Percentiles rank a stretch among this genome's conserved stretches.
Conservation (phyloP, 2,329 filamentous ascomycete genomes). For the Fusarium floridanum region DNA sequence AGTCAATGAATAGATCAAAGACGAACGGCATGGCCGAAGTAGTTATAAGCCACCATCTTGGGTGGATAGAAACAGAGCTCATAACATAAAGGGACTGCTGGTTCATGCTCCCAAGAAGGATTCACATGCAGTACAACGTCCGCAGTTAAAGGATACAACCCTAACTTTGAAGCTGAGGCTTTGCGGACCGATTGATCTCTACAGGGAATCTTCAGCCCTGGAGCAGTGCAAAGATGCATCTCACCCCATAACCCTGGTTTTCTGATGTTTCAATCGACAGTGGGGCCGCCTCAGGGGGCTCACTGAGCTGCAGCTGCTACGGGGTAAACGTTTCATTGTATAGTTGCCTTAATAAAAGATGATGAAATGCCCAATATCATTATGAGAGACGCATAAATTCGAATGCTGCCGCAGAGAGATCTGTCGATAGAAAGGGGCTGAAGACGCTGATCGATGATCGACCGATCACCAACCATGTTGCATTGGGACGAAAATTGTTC, state of each 20-base stretch:
- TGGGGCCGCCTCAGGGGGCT: neutral
- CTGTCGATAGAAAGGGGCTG: neutral
- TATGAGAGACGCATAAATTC: neutral
- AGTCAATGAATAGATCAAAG: neutral
- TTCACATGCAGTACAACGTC: neutral
- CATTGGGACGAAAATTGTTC: neutral
- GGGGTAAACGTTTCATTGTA: neutral
- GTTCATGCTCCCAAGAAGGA: constrained; percentile 1
- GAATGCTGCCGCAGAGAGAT: neutral
- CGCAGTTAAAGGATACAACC: neutral
- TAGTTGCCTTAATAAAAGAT: neutral
- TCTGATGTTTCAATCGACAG: constrained; percentile 4
- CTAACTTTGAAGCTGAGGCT: neutral
- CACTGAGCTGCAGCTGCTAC: neutral
- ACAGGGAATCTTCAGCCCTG: constrained; percentile 2
- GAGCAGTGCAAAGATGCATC: neutral
- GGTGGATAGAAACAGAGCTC: neutral
- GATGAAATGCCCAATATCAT: neutral
- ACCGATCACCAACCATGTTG: neutral
- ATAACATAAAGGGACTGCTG: constrained; percentile 6
- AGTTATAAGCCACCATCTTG: neutral
- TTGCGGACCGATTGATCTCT: constrained; percentile 6
- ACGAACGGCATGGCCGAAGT: neutral
- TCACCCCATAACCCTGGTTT: neutral
- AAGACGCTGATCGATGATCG: neutral